Evolutionary conservation across 139 green algal species (phyloP).

Genomic region (Marvania coccoides): DNA sequence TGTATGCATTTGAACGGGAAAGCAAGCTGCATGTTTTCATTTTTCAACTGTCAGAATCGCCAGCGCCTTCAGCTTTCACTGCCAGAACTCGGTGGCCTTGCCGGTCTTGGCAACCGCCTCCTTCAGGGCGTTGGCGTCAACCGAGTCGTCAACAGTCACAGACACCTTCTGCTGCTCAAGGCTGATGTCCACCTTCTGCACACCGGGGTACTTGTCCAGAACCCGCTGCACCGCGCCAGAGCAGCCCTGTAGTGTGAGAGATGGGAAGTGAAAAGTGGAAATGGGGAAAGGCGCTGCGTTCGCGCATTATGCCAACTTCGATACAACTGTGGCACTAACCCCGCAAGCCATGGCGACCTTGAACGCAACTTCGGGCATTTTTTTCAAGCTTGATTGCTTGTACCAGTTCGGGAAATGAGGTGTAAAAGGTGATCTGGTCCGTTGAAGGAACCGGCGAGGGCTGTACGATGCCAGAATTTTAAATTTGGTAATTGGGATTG

Average conservation of each 20-base stretch:
- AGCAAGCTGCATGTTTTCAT: no score
- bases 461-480: no score
- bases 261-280: not conserved
- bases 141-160: not conserved
- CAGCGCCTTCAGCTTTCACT: not conserved
- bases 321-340: conserved; percentile 6
- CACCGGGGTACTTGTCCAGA: conserved; percentile 18
- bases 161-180: conserved; percentile 19
- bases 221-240: conserved; percentile 24
- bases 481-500: no score
- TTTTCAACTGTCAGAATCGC: no score
- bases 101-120: conserved; percentile 28
- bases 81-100: conserved; percentile 30
- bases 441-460: no score
- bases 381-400: no score
- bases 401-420: no score
- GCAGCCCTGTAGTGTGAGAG: conserved; percentile 20
- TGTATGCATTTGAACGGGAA: no score
- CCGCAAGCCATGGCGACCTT: conserved; percentile 35
- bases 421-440: no score
- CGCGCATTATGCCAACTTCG: not conserved
- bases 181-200: conserved; percentile 23
- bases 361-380: conserved; percentile 21
- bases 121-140: conserved; percentile 12
- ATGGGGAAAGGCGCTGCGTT: not conserved